A percentile compares a stretch with the other conserved stretches of the same genome.
These are phyloP conservation scores for Madurella mycetomatis DNA, from an alignment of 2,329 filamentous ascomycete species.

Conservation along the genomic window DNA sequence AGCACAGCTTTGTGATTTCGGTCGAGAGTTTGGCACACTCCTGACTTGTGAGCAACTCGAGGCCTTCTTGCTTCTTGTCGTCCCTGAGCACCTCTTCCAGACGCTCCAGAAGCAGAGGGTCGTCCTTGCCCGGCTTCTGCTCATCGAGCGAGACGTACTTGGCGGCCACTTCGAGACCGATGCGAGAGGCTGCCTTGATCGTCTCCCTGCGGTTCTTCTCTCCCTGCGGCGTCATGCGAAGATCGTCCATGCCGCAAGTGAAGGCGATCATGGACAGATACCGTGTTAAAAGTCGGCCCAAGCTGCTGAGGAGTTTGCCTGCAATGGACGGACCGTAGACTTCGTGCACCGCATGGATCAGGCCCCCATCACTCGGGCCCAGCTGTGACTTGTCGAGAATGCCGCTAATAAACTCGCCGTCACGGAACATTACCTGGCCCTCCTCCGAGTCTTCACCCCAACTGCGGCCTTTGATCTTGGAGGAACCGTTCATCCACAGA, in stretches of 20 bases:
- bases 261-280: constrained; percentile 92
- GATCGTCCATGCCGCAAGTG: constrained; percentile 94
- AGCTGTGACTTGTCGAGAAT: constrained; percentile 96
- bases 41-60: constrained; percentile 84
- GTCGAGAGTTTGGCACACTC: constrained; percentile 68
- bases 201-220: constrained; percentile 66
- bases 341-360: constrained; percentile 91
- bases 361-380: constrained; percentile 77
- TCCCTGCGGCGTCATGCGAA: constrained; percentile 76
- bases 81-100: constrained; percentile 89
- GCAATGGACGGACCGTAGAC: constrained; percentile 84
- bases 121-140: constrained; percentile 54
- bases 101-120: constrained; percentile 68
- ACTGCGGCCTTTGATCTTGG: constrained; percentile 69
- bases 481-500: constrained; percentile 73
- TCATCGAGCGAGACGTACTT: constrained; percentile 83
- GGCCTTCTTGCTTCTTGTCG: constrained; percentile 80
- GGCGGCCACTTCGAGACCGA: constrained; percentile 76
- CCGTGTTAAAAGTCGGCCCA: constrained; percentile 84
- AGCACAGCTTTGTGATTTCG: constrained; percentile 69
- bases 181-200: constrained; percentile 59
- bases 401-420: constrained; percentile 82
- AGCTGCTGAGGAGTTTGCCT: constrained; percentile 80
- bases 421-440: constrained; percentile 72
- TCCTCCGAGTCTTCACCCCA: constrained; percentile 72